phyloP scores from a whole-genome alignment of 2,329 filamentous ascomycete species.

The Aspergillus sp. region DNA sequence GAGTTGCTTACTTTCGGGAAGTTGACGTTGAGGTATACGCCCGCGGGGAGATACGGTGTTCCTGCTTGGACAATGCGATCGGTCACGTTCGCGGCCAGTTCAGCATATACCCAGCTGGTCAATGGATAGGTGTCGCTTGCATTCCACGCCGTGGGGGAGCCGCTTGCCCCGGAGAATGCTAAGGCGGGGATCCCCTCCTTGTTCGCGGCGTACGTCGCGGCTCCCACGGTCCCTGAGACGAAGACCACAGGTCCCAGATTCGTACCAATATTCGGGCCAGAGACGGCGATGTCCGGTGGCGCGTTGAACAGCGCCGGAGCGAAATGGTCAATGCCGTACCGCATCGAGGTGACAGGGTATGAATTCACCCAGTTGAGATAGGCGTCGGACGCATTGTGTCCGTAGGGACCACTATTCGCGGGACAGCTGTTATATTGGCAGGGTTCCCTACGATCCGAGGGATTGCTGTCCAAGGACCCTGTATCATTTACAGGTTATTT shows the following conservation, averaged over 20 bases:
- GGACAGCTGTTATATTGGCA: slow-evolving; percentile 59
- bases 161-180: slow-evolving; percentile 55
- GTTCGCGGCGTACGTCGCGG: slow-evolving; percentile 50
- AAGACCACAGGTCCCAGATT: slow-evolving; percentile 51
- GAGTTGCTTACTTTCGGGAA: slow-evolving; percentile 46
- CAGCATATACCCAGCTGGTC: slow-evolving; percentile 54
- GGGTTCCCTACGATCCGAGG: slow-evolving; percentile 39
- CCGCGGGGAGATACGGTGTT: slow-evolving; percentile 54
- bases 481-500: not conserved
- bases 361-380: slow-evolving; percentile 66
- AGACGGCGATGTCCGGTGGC: slow-evolving; percentile 54
- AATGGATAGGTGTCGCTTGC: slow-evolving; percentile 28
- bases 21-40: slow-evolving; percentile 62
- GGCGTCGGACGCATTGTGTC: slow-evolving; percentile 49
- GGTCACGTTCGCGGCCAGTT: slow-evolving; percentile 53
- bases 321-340: slow-evolving; percentile 53
- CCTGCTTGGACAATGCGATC: slow-evolving; percentile 48
- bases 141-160: slow-evolving; percentile 48
- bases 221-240: slow-evolving; percentile 62
- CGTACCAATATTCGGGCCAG: slow-evolving; percentile 53
- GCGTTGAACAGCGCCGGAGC: slow-evolving; percentile 48
- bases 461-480: slow-evolving; percentile 49
- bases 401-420: slow-evolving; percentile 47
- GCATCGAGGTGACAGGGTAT: slow-evolving; percentile 57
- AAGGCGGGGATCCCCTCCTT: slow-evolving; percentile 55